Conservation (phyloP, 257 asterid genomes). For the Mitragyna speciosa region DNA sequence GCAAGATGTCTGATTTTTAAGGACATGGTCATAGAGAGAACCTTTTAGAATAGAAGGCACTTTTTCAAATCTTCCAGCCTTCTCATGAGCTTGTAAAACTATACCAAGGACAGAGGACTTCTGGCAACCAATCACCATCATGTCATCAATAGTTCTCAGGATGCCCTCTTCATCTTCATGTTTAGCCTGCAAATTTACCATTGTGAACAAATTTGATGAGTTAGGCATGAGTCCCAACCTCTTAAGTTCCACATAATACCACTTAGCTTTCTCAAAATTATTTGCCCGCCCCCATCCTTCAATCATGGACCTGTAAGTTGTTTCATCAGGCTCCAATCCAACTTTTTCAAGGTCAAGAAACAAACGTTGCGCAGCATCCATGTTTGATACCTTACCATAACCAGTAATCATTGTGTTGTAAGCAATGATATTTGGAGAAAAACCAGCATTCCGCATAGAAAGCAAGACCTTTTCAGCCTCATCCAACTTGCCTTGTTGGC, state of each 20-base stretch:
- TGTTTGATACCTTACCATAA: slow-evolving; percentile 61
- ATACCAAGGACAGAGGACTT: slow-evolving; percentile 69
- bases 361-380: slow-evolving; percentile 59
- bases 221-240: slow-evolving; percentile 63
- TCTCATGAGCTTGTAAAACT: slow-evolving; percentile 71
- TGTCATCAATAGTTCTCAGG: slow-evolving; percentile 50
- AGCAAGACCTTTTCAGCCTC: slow-evolving; percentile 56
- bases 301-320: slow-evolving; percentile 80
- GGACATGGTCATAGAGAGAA: slow-evolving; percentile 55
- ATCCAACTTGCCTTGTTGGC: slow-evolving; percentile 77
- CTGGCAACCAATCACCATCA: slow-evolving; percentile 68
- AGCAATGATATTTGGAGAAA: slow-evolving; percentile 69
- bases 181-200: slow-evolving; percentile 79
- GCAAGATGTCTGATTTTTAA: slow-evolving; percentile 60
- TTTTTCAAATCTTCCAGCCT: slow-evolving; percentile 52
- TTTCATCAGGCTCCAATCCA: slow-evolving; percentile 73
- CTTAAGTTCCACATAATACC: slow-evolving; percentile 57
- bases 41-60: slow-evolving; percentile 55
- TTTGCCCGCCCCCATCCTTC: slow-evolving; percentile 93
- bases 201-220: slow-evolving; percentile 68
- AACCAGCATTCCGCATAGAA: slow-evolving; percentile 64
- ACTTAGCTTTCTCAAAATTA: slow-evolving; percentile 46
- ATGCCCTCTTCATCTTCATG: slow-evolving; percentile 63
- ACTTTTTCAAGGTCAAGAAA: slow-evolving; percentile 47
- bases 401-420: slow-evolving; percentile 90